Evolutionary conservation across 148 eudicot species (phyloP), one percentile per base, ranked within the genome.

Genomic region (Nepenthes gracilis): DNA sequence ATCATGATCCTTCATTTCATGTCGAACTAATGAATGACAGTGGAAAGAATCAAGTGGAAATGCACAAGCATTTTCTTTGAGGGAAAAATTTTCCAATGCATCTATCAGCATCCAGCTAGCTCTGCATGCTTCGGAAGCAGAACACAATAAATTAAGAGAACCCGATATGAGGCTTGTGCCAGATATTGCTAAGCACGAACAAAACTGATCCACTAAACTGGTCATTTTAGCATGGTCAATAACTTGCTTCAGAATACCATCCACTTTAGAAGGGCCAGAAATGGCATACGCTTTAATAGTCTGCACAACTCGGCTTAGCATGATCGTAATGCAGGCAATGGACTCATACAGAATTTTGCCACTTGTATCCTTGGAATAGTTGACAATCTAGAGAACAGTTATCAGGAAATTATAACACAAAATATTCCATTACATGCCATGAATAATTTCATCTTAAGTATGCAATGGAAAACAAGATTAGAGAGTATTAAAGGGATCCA

Each of bases 71-170:
- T 75, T 73, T 67, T 65, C 78, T 61, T 73, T 83, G 60, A 53
- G 48, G 15, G 68, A 76, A 12, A 77, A 63, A 43, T 55, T 66
- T 65, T 94, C 99, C 69, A 77, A 70, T 51, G 86, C 91, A 73
- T 86, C 83, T 57, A 87, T 71, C 64, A 94, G 61, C 58, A 81
- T 83, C 90, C 99, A 94, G 63, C 86, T 78, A 45, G 89, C 90
- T 82, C 69, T 80, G 67, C 92, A 94, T 37, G 87, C 84, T 75
- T 94, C 99, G 57, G 86, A 83, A 72, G 97, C 96, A 81, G 84
- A 91, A 65, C 92, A 84, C 69, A 84, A 79, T 62, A 94, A 74
- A 74, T 72, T 77, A 68, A 88, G 68, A 59, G 97, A 94, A 65
- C 97, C 91, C 37, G 97, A 86, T 61, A 86, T 81, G 72, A 84